phyloP scores from a whole-genome alignment of 768 basidiomycete genomes.

The Mrakia frigida region DNA sequence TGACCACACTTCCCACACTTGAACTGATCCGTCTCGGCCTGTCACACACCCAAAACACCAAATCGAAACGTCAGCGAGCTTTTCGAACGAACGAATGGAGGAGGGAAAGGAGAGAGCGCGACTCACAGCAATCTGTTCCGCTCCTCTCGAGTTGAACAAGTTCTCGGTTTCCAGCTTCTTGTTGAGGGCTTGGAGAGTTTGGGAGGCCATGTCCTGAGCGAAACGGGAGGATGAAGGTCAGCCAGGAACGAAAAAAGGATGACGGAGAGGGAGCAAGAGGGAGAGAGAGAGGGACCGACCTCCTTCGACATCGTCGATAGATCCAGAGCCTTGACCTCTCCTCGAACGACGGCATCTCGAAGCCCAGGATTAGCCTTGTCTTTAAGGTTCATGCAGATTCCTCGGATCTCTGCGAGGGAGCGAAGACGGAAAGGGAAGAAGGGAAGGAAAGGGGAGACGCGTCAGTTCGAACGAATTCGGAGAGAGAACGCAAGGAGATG shows the following conservation, averaged over 20 bases:
- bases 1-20: conserved; percentile 93
- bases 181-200: conserved; percentile 79
- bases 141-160: conserved; percentile 82
- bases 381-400: conserved; percentile 86
- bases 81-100: not conserved
- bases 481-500: not conserved
- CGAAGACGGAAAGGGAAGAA: conserved; percentile 38
- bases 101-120: too few species aligned
- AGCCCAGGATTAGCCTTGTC: conserved; percentile 87
- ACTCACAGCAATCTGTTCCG: conserved; percentile 55
- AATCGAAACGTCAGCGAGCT: not conserved
- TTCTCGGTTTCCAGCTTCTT: conserved; percentile 77
- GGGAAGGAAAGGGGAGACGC: conserved; percentile 50
- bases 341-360: conserved; percentile 76
- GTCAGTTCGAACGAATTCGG: conserved; percentile 42
- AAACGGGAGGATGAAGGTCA: not conserved
- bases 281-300: conserved; percentile 49
- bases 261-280: not conserved
- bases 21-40: conserved; percentile 97
- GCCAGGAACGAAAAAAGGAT: not conserved
- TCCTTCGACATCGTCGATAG: conserved; percentile 76
- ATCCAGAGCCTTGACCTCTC: conserved; percentile 63
- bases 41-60: conserved; percentile 35
- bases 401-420: conserved; percentile 78
- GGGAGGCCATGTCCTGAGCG: conserved; percentile 86